phyloP scores from a whole-genome alignment of 768 basidiomycete genomes.

The Chiua virens region DNA sequence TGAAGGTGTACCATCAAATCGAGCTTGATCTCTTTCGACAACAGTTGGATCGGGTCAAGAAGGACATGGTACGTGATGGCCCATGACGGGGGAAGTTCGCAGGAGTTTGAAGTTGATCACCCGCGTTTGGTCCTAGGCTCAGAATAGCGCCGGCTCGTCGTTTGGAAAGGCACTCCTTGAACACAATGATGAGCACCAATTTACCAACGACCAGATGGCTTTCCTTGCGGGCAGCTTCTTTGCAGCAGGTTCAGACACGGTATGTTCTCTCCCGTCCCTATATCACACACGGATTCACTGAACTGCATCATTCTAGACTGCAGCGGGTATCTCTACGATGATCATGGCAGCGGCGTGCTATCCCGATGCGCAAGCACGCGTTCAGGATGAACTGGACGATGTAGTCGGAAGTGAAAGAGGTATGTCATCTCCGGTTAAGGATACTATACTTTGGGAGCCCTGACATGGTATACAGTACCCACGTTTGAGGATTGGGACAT shows the following conservation, averaged over 20 bases:
- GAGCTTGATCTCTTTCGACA: conserved; percentile 51
- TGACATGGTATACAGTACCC: conserved; percentile 25
- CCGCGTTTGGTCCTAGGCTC: conserved; percentile 1
- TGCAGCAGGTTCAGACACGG: conserved; percentile 59
- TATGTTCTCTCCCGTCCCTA: conserved; percentile 1
- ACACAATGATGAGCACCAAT: conserved; percentile 44
- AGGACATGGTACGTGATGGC: conserved; percentile 1
- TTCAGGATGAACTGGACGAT: conserved; percentile 51
- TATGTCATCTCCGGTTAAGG: neutral
- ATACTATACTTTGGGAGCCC: too few species aligned
- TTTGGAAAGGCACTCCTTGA: conserved; percentile 56
- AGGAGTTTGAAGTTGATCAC: too few species aligned
- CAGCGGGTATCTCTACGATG: conserved; percentile 47
- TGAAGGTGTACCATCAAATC: conserved; percentile 50
- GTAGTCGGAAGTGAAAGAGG: conserved; percentile 42
- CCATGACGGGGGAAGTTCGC: too few species aligned
- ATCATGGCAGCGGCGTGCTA: conserved; percentile 52
- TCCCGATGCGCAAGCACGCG: conserved; percentile 47
- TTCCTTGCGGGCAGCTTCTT: conserved; percentile 62
- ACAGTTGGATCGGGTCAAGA: conserved; percentile 31
- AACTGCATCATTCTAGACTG: conserved; percentile 32
- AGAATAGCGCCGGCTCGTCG: conserved; percentile 14
- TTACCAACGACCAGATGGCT: conserved; percentile 51
- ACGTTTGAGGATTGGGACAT: conserved; percentile 31
- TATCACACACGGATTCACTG: neutral